Evolutionary conservation across 495 filamentous ascomycete genomes (phyloP), one percentile per base, ranked within the genome.

Genomic region (Tetracladium setigerum): DNA sequence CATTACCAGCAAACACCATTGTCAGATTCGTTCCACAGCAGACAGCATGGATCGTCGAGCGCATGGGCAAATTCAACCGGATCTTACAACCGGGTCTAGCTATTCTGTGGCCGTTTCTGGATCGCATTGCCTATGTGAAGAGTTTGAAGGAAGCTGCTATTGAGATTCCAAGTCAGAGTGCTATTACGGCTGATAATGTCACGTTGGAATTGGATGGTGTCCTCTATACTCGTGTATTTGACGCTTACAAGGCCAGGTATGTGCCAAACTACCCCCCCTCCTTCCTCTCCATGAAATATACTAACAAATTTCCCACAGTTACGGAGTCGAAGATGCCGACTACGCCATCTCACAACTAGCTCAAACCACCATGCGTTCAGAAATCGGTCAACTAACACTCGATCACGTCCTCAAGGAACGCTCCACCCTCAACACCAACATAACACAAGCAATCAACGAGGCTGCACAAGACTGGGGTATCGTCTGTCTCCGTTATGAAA

Each of bases 21-120:
- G 76, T 98, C 53, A 88, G 90, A 46, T 98, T 98, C 71, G 94
- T 98, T 22, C 92, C 94, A 9, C 94, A 98, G 66, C 92, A 97
- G 71, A 95, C 91, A 46, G 94, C 92, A 70, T 98, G 94, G 94
- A 89, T 98, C 49, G 92, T 98, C 33, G 94, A 98, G 70, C 87
- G 92, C 52, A 98, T 98, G 92, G 92, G 92, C 40, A 91, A 89
- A 62, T 98, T 92, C 72, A 79, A 87, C 67, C 76, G 88, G 18
- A 96, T 97, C 53, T 67, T 98, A 41, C 76, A 95, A 52, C 92
- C 92, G 0, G 92, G 92, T 45, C 69, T 98, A 33, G 89, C 94
- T 5, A 78, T 98, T 55, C 68, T 98, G 52, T 74, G 92, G 27
- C 92, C 92, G 1, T 87, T 98, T 55, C 54, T 98, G 61, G 92